Conservation (phyloP, 805 yeast species). For the Cyberlindnera mycetangii region DNA sequence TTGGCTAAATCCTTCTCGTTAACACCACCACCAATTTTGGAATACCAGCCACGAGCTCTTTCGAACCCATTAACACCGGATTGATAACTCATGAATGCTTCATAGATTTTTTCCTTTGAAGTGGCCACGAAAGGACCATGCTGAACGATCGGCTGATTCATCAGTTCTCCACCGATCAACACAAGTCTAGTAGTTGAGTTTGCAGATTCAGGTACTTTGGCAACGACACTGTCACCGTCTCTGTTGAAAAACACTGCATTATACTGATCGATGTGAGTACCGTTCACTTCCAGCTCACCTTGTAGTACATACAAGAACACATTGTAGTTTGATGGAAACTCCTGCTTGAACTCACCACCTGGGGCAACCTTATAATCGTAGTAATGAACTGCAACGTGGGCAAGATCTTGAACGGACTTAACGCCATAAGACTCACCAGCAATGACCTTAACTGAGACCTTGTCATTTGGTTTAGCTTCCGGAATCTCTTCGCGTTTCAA, state of each 20-base stretch:
- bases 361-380: slow-evolving; percentile 64
- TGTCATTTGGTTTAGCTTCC: slow-evolving; percentile 58
- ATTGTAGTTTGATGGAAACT: slow-evolving; percentile 58
- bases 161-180: slow-evolving; percentile 69
- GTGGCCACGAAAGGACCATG: slow-evolving; percentile 92
- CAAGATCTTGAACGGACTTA: slow-evolving; percentile 69
- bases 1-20: slow-evolving; percentile 26
- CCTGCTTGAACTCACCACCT: slow-evolving; percentile 62
- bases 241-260: slow-evolving; percentile 61
- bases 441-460: slow-evolving; percentile 65
- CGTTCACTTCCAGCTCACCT: slow-evolving; percentile 54
- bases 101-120: slow-evolving; percentile 57
- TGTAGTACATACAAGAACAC: slow-evolving; percentile 64
- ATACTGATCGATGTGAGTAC: slow-evolving; percentile 40
- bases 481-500: slow-evolving; percentile 71
- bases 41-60: slow-evolving; percentile 57
- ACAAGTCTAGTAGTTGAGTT: slow-evolving; percentile 55
- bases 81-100: slow-evolving; percentile 75
- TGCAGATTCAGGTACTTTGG: slow-evolving; percentile 45
- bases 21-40: slow-evolving; percentile 37
- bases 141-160: slow-evolving; percentile 76
- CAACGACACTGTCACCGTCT: slow-evolving; percentile 63
- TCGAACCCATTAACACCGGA: slow-evolving; percentile 67
- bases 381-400: slow-evolving; percentile 77
- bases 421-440: slow-evolving; percentile 76